Evolutionary conservation across 768 basidiomycete genomes (phyloP), one percentile per base, ranked within the genome.

Genomic region (Auriscalpium microsporum): DNA sequence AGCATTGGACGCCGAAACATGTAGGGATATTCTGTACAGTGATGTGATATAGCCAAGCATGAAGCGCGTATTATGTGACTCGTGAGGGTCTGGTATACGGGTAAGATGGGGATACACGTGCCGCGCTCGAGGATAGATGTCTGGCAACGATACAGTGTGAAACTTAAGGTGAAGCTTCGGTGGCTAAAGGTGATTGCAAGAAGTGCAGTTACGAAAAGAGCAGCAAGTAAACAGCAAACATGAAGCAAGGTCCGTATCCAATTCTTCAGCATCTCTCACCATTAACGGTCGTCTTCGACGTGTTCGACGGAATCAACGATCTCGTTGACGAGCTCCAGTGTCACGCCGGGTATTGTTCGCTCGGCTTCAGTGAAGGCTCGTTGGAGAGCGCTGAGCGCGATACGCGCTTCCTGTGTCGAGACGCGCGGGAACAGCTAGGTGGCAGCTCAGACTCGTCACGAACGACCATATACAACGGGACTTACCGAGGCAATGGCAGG

Each of bases 401-500:
- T 79, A 56, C 90, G 80, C 9, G 93, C 92, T 68, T 96, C 93
- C 62, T 90, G 87, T n/a, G 92, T 89, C 0, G 90, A 86, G 21
- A 98, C 90, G 45, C 95, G 82, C 57, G 90, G 90, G 69, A 94
- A 91, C 35, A 99, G 75, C 94, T 97, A 63, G 49, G 14, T 55
- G 45, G 42, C n/a, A 58, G 61, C 48, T 50, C 58, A 55, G 42
- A 53, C 33, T 52, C 45, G 37, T 21, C 28, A n/a, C 10, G 44
- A n/a, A 38, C 14, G 14, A 40, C 55, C 34, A 21, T 14, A 45
- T 54, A 52, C 40, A 53, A 21, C n/a, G 11, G 52, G 1, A 73
- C 87, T 69, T 62, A 97, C 95, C 58, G 91, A 94, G 45, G 94
- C 90, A 63, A 98, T 86, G n/a, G 94, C 94, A 21, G 96, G 96